Conservation (phyloP, 2,329 filamentous ascomycete species). For the Beauveria varroae region DNA sequence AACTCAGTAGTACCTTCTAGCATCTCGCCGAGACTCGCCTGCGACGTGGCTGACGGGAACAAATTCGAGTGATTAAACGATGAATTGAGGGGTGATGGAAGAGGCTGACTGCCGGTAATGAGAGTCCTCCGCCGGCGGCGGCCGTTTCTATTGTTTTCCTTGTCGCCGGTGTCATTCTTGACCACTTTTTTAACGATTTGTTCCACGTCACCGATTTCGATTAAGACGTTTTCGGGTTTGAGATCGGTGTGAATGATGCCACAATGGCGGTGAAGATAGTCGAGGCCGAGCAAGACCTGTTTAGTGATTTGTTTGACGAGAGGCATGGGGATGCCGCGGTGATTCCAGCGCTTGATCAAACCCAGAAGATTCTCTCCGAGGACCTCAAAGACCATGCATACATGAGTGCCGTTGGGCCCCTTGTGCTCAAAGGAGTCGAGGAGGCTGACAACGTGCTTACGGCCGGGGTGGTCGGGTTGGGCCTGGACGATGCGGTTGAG, state of each 20-base stretch:
- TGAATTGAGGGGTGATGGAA: constrained; percentile 89
- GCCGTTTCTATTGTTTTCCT: constrained; percentile 88
- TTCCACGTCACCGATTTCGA: constrained; percentile 98
- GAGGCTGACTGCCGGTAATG: constrained; percentile 92
- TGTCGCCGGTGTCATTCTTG: constrained; percentile 65
- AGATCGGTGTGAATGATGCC: constrained; percentile 98
- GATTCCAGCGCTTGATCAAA: constrained; percentile 97
- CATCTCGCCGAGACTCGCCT: constrained; percentile 76
- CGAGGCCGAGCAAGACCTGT: constrained; percentile 88
- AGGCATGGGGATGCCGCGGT: constrained; percentile 91
- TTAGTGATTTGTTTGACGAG: constrained; percentile 98
- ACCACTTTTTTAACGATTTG: constrained; percentile 97
- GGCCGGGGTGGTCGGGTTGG: constrained; percentile 88
- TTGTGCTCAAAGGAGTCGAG: constrained; percentile 97
- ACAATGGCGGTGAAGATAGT: constrained; percentile 95
- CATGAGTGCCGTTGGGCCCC: constrained; percentile 89
- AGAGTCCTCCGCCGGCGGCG: constrained; percentile 82
- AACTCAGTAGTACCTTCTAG: constrained; percentile 62
- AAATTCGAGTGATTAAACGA: constrained; percentile 78
- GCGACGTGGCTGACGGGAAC: constrained; percentile 54
- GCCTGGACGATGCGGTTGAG: constrained; percentile 95
- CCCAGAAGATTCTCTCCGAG: constrained; percentile 90
- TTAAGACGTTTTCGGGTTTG: constrained; percentile 96
- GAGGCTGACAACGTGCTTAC: constrained; percentile 90
- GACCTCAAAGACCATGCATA: constrained; percentile 99